Evolutionary conservation across 2,329 filamentous ascomycete species (phyloP), one percentile per base, ranked within the genome.

Genomic region (Penicillium sp.): DNA sequence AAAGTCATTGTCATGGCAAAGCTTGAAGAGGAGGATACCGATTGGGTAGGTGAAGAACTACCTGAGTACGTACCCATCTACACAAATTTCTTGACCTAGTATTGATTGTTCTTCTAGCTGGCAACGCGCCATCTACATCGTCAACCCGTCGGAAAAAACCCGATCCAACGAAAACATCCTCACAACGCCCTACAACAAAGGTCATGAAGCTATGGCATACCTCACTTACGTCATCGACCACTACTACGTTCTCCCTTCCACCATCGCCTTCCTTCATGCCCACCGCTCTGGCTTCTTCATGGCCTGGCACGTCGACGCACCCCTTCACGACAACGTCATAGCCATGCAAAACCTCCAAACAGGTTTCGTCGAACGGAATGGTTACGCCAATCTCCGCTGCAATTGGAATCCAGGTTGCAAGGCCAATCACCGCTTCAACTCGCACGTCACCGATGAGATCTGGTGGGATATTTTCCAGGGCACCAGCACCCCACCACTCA

Each of bases 321-420:
- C 80, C 7, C 74, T 82, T 51, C 80, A 84, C 73, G 82, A 84
- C 65, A 81, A 79, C n/a, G 77, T 84, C 19, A 73, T 76, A 3
- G 75, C 80, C 3, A 78, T 86, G 55, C 78, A 76, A 49, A 73
- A 72, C 39, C 76, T 86, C 16, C 78, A 78, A 26, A 67, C 82
- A 22, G 70, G 79, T 21, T 79, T 82, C 55, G 76, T 87, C n/a
- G 77, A 79, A 48, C 69, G 76, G 52, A 74, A 79, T 50, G 85
- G 84, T 46, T 87, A 87, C 67, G 80, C 82, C 61, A 87, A 87
- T 65, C 76, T 87, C 50, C 81, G 85, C 51, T 87, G 85, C 68
- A 81, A 81, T 61, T 83, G 80, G 81, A 75, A 79, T 43, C 81
- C 84, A 3, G 84, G 84, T 9, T 87, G 85, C 56, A 68, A 65